phyloP scores from a whole-genome alignment of 1,284 basidiomycete species.

The Laetiporus sulphureus region DNA sequence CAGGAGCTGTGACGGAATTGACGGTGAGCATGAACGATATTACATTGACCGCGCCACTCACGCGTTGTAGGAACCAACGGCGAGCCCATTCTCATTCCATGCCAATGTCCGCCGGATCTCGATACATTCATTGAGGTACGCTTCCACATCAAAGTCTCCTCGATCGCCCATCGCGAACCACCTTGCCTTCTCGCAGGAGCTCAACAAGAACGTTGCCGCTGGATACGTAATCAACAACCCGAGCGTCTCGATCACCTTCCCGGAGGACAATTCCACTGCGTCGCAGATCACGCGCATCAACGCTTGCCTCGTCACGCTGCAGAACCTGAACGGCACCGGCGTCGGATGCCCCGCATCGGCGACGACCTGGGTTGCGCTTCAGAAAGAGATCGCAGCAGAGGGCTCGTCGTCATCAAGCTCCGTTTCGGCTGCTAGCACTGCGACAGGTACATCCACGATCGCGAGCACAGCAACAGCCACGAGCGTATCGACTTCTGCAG shows the following conservation, averaged over 20 bases:
- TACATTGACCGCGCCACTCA: not conserved
- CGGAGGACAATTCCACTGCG: conserved; percentile 19
- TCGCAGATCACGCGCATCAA: conserved; percentile 22
- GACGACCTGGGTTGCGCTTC: conserved; percentile 17
- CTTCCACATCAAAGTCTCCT: not conserved
- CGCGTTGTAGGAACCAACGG: conserved; percentile 29
- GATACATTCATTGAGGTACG: conserved; percentile 41
- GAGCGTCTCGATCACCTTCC: conserved; percentile 20
- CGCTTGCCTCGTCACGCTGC: conserved; percentile 24
- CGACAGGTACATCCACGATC: not conserved
- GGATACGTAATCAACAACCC: conserved; percentile 25
- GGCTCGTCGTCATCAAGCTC: not conserved
- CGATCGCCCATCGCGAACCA: too few relatives aligned
- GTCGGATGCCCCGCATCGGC: conserved; percentile 26
- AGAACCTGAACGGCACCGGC: conserved; percentile 28
- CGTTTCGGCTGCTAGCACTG: not conserved
- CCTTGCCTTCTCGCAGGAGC: conserved; percentile 9
- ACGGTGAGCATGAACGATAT: conserved; percentile 25
- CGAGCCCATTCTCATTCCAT: conserved; percentile 49
- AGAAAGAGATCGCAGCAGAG: conserved; percentile 6
- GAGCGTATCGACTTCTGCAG: not conserved
- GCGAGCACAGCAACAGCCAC: not conserved
- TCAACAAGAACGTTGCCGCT: conserved; percentile 24
- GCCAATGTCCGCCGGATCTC: conserved; percentile 52
- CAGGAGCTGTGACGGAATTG: conserved; percentile 49